A percentile compares a stretch with the other conserved stretches of the same genome.
Conservation (phyloP, 1,284 basidiomycete genomes). For the Boletus semigastroideus region DNA sequence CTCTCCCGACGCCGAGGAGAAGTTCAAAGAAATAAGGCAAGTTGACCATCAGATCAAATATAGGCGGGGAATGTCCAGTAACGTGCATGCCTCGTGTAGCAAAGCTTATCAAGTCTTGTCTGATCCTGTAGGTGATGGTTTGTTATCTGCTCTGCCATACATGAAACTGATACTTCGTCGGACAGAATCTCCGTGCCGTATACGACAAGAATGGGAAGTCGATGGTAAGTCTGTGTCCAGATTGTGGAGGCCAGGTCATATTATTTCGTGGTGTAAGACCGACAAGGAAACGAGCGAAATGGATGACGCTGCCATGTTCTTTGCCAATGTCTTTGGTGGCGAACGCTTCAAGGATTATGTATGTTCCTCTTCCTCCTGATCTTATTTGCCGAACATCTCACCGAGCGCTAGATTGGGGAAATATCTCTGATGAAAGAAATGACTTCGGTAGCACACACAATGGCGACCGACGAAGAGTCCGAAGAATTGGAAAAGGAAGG, state of each 20-base stretch:
- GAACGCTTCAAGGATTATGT: slow-evolving; percentile 86
- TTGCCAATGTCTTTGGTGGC: slow-evolving; percentile 90
- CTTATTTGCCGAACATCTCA: not conserved
- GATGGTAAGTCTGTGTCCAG: slow-evolving; percentile 51
- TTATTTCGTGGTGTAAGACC: slow-evolving; percentile 39
- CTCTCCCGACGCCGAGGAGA: slow-evolving; percentile 83
- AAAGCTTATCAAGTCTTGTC: slow-evolving; percentile 91
- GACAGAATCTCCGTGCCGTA: slow-evolving; percentile 79
- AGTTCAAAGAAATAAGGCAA: slow-evolving; percentile 92
- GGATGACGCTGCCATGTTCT: slow-evolving; percentile 89
- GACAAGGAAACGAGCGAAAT: slow-evolving; percentile 74
- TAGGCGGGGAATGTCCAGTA: slow-evolving; percentile 23
- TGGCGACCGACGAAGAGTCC: slow-evolving; percentile 90
- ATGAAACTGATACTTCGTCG: slow-evolving; percentile 23
- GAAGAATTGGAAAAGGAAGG: slow-evolving; percentile 79
- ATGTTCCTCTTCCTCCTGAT: slow-evolving; percentile 34
- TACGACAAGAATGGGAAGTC: slow-evolving; percentile 96
- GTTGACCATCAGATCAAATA: slow-evolving; percentile 24
- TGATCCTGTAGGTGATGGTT: slow-evolving; percentile 61
- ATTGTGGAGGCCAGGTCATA: not conserved
- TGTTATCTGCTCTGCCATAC: slow-evolving; percentile 9
- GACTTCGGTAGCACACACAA: slow-evolving; percentile 74
- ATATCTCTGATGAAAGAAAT: slow-evolving; percentile 92
- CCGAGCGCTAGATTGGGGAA: slow-evolving; percentile 73
- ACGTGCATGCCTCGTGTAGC: slow-evolving; percentile 43